Base-by-base conservation (phyloP, 441 rosid species). In the Metrosideros polymorpha region DNA sequence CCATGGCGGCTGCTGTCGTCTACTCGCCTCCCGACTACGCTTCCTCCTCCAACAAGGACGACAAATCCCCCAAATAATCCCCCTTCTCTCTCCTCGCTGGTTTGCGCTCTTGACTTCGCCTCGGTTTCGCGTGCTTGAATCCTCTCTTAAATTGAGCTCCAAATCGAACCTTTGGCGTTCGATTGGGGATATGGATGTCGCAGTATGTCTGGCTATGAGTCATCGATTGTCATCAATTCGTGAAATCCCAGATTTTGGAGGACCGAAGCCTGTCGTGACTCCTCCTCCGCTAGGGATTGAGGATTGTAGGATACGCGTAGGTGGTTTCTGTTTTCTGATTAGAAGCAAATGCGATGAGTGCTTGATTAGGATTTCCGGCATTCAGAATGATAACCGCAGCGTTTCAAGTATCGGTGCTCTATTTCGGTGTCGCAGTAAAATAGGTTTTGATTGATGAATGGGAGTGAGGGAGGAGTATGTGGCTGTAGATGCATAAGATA, bases 1-100 rank as follows among this genome's bases (percentile, higher is more conserved):
- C 93, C 83, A 93, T 94, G 94, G 83, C 86, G 30, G 95, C 93
- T 45, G 92, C 94, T 82, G 86, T 93, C 32, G 5, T 92, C 85
- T 92, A 93, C 87, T 94, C 94, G 19, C 96, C 96, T 32, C 95
- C 96, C 32, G 89, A 89, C 49, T 94, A 90, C 84, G 88, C 52
- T 42, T 87, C 86, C 9, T 86, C 87, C 59, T 87, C 90, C 42
- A 6, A 9, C 86, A 89, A 89, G 87, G 75, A 82, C 77, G 56
- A 79, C 18, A 86, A 90, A 84, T 86, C 93, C 84, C 49, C 91
- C 53, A 87, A 91, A 56, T 91, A 82, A 86, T 24, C 45, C 71
- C 83, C 22, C 19, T 8, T 45, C 19, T 54, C 84, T 82, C 84
- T 42, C 82, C 19, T 63, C 17, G n/a, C 47, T 5, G 79, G 79